A percentile compares a stretch with the other conserved stretches of the same genome.
These are phyloP conservation scores for Marasmius oreades DNA, from an alignment of 1,284 basidiomycete genomes.

Conservation along the genomic window DNA sequence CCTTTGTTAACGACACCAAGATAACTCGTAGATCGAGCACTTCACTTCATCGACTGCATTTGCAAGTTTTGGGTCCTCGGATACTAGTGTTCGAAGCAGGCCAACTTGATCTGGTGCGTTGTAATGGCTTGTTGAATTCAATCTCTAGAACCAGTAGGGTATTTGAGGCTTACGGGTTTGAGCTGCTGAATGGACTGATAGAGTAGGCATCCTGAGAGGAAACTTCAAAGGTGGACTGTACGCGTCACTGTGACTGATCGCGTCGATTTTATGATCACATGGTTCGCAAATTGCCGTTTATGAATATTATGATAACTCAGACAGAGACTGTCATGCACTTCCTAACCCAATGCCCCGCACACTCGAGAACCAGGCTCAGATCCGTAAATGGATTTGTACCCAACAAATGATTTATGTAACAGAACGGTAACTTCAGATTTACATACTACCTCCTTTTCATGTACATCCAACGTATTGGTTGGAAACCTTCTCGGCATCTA, in stretches of 20 bases:
- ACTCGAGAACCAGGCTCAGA: too few relatives aligned
- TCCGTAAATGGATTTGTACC: too few relatives aligned
- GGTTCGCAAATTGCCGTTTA: too few relatives aligned
- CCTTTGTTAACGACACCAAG: neutral
- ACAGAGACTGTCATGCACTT: too few relatives aligned
- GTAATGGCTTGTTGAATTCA: conserved; percentile 4
- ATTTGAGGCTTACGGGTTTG: conserved; percentile 50
- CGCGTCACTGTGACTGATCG: neutral
- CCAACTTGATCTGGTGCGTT: conserved; percentile 67
- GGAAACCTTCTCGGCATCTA: too few relatives aligned
- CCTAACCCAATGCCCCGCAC: too few relatives aligned
- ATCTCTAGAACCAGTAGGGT: neutral
- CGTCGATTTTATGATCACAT: too few relatives aligned
- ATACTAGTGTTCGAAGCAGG: conserved; percentile 66
- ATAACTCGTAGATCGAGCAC: conserved; percentile 3
- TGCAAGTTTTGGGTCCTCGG: conserved; percentile 64
- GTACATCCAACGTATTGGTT: too few relatives aligned
- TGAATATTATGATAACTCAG: too few relatives aligned
- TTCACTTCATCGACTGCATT: conserved; percentile 70
- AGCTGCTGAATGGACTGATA: conserved; percentile 59
- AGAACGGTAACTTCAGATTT: too few relatives aligned
- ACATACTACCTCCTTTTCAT: too few relatives aligned
- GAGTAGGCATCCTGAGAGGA: conserved; percentile 24
- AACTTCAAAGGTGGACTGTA: neutral
- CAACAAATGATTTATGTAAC: too few relatives aligned